phyloP scores from a whole-genome alignment of 225 moss, liverwort and hornwort species.

The Rhytidiadelphus loreus region DNA sequence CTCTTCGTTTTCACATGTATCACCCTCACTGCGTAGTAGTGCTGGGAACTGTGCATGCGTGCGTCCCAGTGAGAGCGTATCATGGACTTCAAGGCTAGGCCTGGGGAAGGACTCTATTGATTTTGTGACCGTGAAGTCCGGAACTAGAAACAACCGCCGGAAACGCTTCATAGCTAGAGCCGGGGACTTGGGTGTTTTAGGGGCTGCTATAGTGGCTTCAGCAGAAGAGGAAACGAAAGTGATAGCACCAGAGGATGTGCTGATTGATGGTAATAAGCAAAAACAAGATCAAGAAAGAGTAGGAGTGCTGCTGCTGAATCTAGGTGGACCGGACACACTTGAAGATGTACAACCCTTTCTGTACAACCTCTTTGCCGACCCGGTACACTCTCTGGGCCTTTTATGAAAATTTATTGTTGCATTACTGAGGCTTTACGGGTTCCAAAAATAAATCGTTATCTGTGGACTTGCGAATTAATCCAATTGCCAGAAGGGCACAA shows the following conservation, averaged over 20 bases:
- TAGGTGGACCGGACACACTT: slow-evolving; percentile 89
- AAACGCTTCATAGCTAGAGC: background rate
- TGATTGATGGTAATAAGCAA: slow-evolving; percentile 1
- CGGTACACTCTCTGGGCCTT: slow-evolving; percentile 21
- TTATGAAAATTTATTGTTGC: background rate
- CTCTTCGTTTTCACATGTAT: background rate
- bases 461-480: background rate
- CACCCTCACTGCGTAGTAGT: background rate
- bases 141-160: background rate
- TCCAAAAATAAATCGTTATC: background rate
- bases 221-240: slow-evolving; percentile 29
- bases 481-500: background rate
- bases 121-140: background rate
- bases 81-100: background rate
- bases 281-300: slow-evolving; percentile 59
- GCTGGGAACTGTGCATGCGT: background rate
- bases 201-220: slow-evolving; percentile 27
- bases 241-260: slow-evolving; percentile 23
- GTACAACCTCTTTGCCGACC: slow-evolving; percentile 91
- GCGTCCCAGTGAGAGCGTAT: slow-evolving; percentile 1
- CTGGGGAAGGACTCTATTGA: background rate
- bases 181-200: slow-evolving; percentile 3
- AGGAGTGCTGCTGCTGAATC: slow-evolving; percentile 80
- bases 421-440: background rate
- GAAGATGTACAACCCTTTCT: slow-evolving; percentile 94